Evolutionary conservation across 2,329 filamentous ascomycete species (phyloP).

Genomic region (Penicillium nordicum): DNA sequence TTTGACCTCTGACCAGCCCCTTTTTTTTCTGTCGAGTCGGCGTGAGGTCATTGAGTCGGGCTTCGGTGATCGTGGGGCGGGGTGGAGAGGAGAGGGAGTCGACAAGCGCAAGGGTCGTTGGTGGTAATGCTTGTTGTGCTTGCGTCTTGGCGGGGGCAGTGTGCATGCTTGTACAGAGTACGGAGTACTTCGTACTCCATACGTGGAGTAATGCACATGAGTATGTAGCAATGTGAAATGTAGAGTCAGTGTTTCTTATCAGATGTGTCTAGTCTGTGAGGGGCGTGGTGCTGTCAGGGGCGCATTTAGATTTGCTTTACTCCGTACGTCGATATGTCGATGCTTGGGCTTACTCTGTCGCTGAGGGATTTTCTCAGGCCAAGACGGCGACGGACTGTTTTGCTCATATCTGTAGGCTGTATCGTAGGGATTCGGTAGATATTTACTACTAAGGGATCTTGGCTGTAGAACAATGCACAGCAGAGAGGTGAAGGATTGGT

Average conservation of each 20-base stretch:
- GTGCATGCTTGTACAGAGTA: slow-evolving; percentile 4
- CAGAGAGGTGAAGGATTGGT: background rate
- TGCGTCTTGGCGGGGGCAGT: slow-evolving; percentile 20
- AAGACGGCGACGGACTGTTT: background rate
- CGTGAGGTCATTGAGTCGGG: background rate
- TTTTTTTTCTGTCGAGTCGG: background rate
- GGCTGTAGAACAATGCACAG: slow-evolving; percentile 4
- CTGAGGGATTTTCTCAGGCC: slow-evolving; percentile 1
- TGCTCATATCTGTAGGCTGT: background rate
- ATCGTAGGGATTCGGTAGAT: background rate
- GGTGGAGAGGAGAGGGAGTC: slow-evolving; percentile 8
- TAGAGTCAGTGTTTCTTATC: background rate
- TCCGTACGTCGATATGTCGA: background rate
- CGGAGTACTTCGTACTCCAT: background rate
- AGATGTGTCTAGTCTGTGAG: background rate
- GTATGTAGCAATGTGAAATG: background rate
- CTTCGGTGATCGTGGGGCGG: slow-evolving; percentile 10
- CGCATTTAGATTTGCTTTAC: background rate
- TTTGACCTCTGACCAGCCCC: slow-evolving; percentile 7
- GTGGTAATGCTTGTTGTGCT: slow-evolving; percentile 9
- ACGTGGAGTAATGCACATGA: background rate
- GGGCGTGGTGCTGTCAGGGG: slow-evolving; percentile 2
- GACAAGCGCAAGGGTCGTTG: slow-evolving; percentile 11
- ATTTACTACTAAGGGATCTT: slow-evolving; percentile 4
- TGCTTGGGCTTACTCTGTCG: background rate